Evolutionary conservation across 352 stramenopile genomes (phyloP), one percentile per base, ranked within the genome.

Genomic region (Globisporangium cederbergense): DNA sequence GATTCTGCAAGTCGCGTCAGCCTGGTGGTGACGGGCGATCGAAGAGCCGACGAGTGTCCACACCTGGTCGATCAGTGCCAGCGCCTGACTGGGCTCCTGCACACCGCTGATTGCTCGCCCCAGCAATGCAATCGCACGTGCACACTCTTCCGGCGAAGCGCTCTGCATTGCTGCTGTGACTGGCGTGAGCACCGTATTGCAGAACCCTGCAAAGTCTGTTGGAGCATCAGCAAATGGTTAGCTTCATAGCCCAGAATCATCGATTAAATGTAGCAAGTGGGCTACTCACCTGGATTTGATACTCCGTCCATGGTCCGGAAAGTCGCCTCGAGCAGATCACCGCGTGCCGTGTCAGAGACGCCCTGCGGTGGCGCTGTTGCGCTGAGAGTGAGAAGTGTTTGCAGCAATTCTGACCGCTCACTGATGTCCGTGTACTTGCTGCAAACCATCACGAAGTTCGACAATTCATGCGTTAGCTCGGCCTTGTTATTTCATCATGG

Each of bases 361-460:
- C 30, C 58, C 62, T 8, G 42, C n/a, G 32, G 53, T 28, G n/a
- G 61, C 5, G 14, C 50, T 14, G 38, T 62, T 65, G 3, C n/a
- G 25, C 55, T 64, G 10, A 54, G 13, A 28, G 62, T 28, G 10
- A 76, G 62, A 55, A 85, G 46, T 25, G 60, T 20, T 51, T 75
- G 67, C 7, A 90, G 42, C 40, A 89, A 59, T 32, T 79, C 68
- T 0, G 72, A 40, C 45, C 82, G 81, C 13, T 90, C 82, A 14
- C 74, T 66, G 58, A 81, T 54, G 4, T 76, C 75, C 18, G 83
- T 86, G 60, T 90, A 86, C 60, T 95, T 87, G 36, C 79, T 89
- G 58, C 5, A 65, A 47, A 49, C 5, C 43, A 49, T 11, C 13
- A 46, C 40, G 11, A 36, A 36, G 32, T 36, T 36, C 32, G 32